Conservation (phyloP, 169 alveolate species). For the Eimeria zaria region DNA sequence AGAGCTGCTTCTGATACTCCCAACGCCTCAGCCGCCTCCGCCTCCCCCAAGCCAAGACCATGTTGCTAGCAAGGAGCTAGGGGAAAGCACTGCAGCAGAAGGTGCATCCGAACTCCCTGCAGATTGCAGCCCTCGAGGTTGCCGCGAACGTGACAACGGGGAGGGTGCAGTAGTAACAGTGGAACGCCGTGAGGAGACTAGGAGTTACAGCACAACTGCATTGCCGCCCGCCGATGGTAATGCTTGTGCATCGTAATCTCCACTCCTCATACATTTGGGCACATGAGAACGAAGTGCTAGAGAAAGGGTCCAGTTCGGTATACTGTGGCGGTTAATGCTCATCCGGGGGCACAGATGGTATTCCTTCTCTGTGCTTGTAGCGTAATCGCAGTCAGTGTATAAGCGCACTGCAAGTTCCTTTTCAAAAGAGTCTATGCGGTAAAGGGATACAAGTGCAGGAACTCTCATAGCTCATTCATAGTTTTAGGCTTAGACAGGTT, state of each 20-base stretch:
- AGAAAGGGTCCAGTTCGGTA: background rate
- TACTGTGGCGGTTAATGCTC: background rate
- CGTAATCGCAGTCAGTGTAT: background rate
- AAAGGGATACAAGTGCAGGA: background rate
- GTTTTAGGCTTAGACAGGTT: background rate
- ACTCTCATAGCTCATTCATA: background rate
- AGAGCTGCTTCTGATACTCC: constrained; percentile 40
- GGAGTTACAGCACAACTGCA: background rate
- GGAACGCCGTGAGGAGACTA: constrained; percentile 8
- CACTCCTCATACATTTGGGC: background rate
- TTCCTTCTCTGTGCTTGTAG: background rate
- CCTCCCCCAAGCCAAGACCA: constrained; percentile 32
- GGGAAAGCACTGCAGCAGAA: background rate
- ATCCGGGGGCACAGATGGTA: background rate
- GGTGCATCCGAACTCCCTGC: background rate
- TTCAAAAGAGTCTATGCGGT: background rate
- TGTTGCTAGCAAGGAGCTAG: background rate
- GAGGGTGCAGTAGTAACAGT: background rate
- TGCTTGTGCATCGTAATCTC: constrained; percentile 36
- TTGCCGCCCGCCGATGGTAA: constrained; percentile 16
- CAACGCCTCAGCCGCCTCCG: constrained; percentile 72
- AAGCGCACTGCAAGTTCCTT: background rate
- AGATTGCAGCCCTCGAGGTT: background rate
- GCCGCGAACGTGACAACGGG: constrained; percentile 11
- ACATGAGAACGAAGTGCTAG: background rate